Percentiles rank a stretch among this genome's conserved stretches.
These are phyloP conservation scores for Waltergamsia citrina DNA, from an alignment of 2,329 filamentous ascomycete species.

Conservation along the genomic window DNA sequence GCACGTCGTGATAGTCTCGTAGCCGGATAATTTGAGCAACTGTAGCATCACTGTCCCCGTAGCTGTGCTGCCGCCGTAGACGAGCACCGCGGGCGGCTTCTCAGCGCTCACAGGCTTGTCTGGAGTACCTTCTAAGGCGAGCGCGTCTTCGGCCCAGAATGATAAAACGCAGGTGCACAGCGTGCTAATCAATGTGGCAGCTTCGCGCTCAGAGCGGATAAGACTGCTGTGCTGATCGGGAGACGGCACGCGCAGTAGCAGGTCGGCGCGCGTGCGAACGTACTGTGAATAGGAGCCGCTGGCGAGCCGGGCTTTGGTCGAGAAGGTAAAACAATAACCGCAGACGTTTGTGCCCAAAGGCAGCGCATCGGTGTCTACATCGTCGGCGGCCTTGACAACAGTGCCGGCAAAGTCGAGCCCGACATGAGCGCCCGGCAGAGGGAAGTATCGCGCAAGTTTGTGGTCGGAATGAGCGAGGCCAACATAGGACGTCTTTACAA, in stretches of 20 bases:
- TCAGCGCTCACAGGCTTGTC: slow-evolving; percentile 5
- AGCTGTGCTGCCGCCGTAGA: slow-evolving; percentile 33
- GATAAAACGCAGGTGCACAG: slow-evolving; percentile 17
- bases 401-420: slow-evolving; percentile 24
- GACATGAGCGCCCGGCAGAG: slow-evolving; percentile 15
- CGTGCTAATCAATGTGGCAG: slow-evolving; percentile 13
- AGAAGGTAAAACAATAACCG: slow-evolving; percentile 13
- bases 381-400: slow-evolving; percentile 14
- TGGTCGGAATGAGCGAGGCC: slow-evolving; percentile 25
- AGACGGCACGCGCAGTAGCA: slow-evolving; percentile 12
- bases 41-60: slow-evolving; percentile 34
- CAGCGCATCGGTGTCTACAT: slow-evolving; percentile 4
- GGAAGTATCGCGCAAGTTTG: slow-evolving; percentile 18
- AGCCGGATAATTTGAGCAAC: slow-evolving; percentile 26
- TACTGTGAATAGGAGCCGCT: slow-evolving; percentile 20
- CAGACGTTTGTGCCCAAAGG: slow-evolving; percentile 15
- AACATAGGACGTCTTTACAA: slow-evolving; percentile 16
- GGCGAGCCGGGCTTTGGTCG: slow-evolving; percentile 8
- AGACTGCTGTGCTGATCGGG: slow-evolving; percentile 13
- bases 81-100: slow-evolving; percentile 26
- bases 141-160: slow-evolving; percentile 15
- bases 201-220: too few species aligned
- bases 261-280: slow-evolving; percentile 9
- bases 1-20: slow-evolving; percentile 31
- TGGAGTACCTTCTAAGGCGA: slow-evolving; percentile 12